These are phyloP conservation scores for Melastoma malabathricum DNA, from an alignment of 345 rosid genomes.

Conservation along the genomic window DNA sequence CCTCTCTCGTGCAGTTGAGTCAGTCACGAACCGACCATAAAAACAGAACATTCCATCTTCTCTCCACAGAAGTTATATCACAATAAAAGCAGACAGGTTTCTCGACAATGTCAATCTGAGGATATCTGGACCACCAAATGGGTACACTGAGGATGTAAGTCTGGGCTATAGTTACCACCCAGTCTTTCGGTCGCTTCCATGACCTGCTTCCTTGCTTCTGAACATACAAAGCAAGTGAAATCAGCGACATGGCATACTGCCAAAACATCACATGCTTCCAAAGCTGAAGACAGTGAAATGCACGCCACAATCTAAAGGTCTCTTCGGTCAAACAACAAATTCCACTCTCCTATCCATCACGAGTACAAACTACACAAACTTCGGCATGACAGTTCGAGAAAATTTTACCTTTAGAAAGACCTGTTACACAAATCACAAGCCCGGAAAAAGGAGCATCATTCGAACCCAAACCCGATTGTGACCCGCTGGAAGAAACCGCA, in stretches of 20 bases:
- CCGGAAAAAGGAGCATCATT: conserved; percentile 45
- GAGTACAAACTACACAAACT: too few relatives aligned
- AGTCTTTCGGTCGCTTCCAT: conserved; percentile 89
- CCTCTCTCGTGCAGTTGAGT: too few relatives aligned
- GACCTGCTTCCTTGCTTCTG: conserved; percentile 91
- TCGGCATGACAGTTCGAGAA: background rate
- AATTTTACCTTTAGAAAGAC: conserved; percentile 68
- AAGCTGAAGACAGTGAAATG: background rate
- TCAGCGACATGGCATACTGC: background rate
- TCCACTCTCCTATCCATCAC: too few relatives aligned
- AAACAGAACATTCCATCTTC: too few relatives aligned
- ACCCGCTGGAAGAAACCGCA: conserved; percentile 28
- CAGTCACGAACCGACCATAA: too few relatives aligned
- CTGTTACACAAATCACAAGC: conserved; percentile 80
- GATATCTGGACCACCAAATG: conserved; percentile 98
- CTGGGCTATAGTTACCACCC: conserved; percentile 75
- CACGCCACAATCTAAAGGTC: too few relatives aligned
- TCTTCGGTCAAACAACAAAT: too few relatives aligned
- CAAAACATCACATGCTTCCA: background rate
- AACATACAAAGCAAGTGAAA: conserved; percentile 8
- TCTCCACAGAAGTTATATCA: background rate
- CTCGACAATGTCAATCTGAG: conserved; percentile 17
- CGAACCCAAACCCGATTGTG: conserved; percentile 23
- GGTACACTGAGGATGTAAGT: conserved; percentile 73
- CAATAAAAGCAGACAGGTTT: background rate